Evolutionary conservation across 257 asterid genomes (phyloP).

Genomic region (Anisodus tanguticus): DNA sequence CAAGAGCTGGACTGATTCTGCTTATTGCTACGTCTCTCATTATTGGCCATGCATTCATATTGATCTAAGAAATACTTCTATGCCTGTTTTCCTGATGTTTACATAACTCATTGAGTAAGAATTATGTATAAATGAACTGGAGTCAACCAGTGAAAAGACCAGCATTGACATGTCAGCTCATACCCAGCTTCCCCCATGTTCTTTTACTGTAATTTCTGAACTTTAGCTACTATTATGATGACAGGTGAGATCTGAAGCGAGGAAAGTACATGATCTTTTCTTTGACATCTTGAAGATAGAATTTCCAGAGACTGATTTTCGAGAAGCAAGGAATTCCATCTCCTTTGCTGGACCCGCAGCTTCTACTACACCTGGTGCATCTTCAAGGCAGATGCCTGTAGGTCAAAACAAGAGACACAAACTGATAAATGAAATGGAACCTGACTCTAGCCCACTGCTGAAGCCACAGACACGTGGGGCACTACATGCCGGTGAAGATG

Average conservation of each 20-base stretch:
- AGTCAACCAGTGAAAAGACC: slow-evolving; percentile 9
- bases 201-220: neutral
- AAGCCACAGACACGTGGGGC: slow-evolving; percentile 65
- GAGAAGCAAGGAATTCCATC: slow-evolving; percentile 73
- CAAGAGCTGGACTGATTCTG: neutral
- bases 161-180: neutral
- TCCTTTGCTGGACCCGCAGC: slow-evolving; percentile 59
- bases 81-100: neutral
- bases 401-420: slow-evolving; percentile 69
- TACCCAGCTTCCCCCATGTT: slow-evolving; percentile 23
- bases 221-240: slow-evolving; percentile 31
- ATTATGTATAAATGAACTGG: neutral
- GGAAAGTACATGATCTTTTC: slow-evolving; percentile 94
- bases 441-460: slow-evolving; percentile 61
- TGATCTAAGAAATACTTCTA: neutral
- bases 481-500: slow-evolving; percentile 50
- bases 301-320: slow-evolving; percentile 83
- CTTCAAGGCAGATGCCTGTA: slow-evolving; percentile 60
- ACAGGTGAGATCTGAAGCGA: slow-evolving; percentile 93
- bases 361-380: slow-evolving; percentile 52
- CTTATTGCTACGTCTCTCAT: neutral
- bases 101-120: neutral
- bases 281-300: slow-evolving; percentile 82
- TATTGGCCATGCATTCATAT: neutral
- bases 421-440: slow-evolving; percentile 53